Evolutionary conservation across 108 stramenopile species (phyloP), one percentile per base, ranked within the genome.

Genomic region (Fistulifera pelliculosa): DNA sequence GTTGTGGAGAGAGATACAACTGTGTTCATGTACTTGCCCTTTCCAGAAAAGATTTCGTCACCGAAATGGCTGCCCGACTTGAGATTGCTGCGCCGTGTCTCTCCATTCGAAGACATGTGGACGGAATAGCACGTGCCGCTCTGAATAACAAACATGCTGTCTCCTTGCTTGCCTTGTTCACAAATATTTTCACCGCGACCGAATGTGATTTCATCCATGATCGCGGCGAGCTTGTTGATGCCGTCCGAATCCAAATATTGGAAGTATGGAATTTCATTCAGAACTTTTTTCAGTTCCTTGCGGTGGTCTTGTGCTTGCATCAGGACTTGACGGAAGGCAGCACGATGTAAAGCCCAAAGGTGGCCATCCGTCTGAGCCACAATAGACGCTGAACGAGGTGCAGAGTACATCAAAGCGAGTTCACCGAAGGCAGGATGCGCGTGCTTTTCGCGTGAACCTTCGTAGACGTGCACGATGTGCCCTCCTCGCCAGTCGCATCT

Each of bases 391-490:
- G 95, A 91, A 49, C 95, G 72, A 2, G 95, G 95, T 7, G 91
- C 85, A 13, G 87, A 83, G 64, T 94, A 93, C 79, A 94, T 80
- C 11, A 96, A 75, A 10, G 95, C 93, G 38, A 96, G 68, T 64
- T 96, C 95, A 49, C 95, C 95, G 68, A 96, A 96, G 55, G 87
- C 71, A 16, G 94, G 96, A 65, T 94, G 83, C 14, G 75, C 69
- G 45, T 77, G 71, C n/a, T 69, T 75, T n/a, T 74, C 83, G 13
- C 76, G 70, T 0, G 90, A 87, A 27, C 90, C 85, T 57, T 87
- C 87, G 56, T 96, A 96, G n/a, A 93, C 75, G 56, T 96, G 94
- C 17, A 94, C 90, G 13, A 81, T 53, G 25, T 78, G 58, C n/a
- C 91, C 86, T 22, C 85, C 1, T 70, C 59, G 14, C 75, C 75